Evolutionary conservation across 169 alveolate genomes (phyloP), one percentile per base, ranked within the genome.

Genomic region (Plasmodium sp.): DNA sequence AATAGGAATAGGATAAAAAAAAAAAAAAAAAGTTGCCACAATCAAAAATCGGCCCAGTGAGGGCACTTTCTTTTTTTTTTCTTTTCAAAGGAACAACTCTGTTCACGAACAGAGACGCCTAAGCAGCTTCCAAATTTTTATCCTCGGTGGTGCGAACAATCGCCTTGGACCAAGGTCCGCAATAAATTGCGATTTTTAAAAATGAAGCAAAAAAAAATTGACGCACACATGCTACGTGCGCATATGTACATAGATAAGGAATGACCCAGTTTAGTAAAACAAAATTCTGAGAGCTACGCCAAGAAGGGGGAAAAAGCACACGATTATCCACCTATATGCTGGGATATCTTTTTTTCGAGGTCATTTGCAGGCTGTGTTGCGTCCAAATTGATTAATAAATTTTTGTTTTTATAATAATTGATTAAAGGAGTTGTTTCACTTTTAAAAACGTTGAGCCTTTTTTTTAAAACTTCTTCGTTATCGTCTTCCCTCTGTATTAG

Each of bases 351-450:
- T 51, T 93, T 96, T 67, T 83, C 88, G 16, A 96, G 84, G 31
- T 94, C 94, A 54, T 45, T 62, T 83, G 94, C 97, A 33, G 90
- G 91, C n/a, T 86, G 90, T 62, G 93, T 95, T 34, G 98, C 97
- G 43, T 96, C 94, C 31, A 96, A 77, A 67, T 86, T 92, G 34
- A 92, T 83, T 39, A 95, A 92, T 36, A 96, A 86, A 73, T 93
- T 92, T 74, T 90, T 80, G 62, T 86, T 77, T 84, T 93, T 92
- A 93, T 96, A 96, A 84, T 94, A 93, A 41, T 84, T 95, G 48
- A 95, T 95, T 58, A 96, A 88, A 18, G 97, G 97, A 12, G 96
- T 54, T 14, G 97, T 95, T 91, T 94, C 96, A 93, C 84, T 93
- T 92, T 90, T 85, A 93, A 94, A 96, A 34, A 94, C 96, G 5